Evolutionary conservation across 2,329 filamentous ascomycete species (phyloP).

Genomic region (Cercospora sp.): DNA sequence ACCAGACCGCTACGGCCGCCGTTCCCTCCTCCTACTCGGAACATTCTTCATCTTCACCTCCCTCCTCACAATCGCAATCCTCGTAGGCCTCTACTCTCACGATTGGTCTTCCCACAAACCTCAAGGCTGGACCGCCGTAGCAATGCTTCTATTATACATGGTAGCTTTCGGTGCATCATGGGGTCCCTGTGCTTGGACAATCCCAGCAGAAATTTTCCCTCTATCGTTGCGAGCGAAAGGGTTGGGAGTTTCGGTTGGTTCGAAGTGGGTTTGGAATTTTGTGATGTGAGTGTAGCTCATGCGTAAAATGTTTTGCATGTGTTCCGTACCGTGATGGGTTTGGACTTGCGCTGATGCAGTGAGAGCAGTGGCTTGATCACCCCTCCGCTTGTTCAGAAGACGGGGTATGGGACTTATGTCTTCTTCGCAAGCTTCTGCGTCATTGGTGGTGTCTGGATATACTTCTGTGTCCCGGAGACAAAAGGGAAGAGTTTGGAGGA

Average conservation of each 20-base stretch:
- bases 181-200: constrained; percentile 36
- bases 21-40: constrained; percentile 44
- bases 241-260: constrained; percentile 48
- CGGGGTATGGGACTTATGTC: constrained; percentile 58
- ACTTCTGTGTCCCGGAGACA: constrained; percentile 59
- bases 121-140: constrained; percentile 46
- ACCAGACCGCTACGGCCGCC: constrained; percentile 42
- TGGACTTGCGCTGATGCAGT: too few species aligned
- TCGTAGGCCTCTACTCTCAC: constrained; percentile 55
- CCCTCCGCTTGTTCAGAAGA: constrained; percentile 47
- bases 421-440: constrained; percentile 61
- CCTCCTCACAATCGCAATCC: constrained; percentile 53
- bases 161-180: constrained; percentile 58
- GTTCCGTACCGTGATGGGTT: too few species aligned
- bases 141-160: constrained; percentile 36
- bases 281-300: constrained; percentile 42
- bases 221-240: constrained; percentile 63
- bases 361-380: constrained; percentile 41
- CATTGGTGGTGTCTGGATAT: constrained; percentile 54
- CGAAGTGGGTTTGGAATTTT: constrained; percentile 62
- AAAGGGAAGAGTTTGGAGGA: constrained; percentile 44
- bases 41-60: constrained; percentile 51
- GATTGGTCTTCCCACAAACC: constrained; percentile 47
- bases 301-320: too few species aligned
- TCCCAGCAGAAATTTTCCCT: constrained; percentile 63